Percentiles rank a stretch among this genome's conserved stretches.
phyloP scores from a whole-genome alignment of 75 land plant genomes.

The Selaginella tamariscina region DNA sequence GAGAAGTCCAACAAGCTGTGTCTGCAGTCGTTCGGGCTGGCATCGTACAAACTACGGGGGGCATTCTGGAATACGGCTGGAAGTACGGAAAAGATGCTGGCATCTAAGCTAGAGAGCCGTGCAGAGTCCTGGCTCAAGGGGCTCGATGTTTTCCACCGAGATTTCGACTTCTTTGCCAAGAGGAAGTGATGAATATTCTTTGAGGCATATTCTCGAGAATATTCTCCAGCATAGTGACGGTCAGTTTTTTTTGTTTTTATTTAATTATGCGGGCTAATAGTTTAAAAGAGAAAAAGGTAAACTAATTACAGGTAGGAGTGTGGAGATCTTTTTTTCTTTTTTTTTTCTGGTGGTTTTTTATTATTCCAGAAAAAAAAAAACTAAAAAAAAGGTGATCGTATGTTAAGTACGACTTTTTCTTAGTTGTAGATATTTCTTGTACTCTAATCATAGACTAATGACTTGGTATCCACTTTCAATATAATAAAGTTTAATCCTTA shows the following conservation, averaged over 20 bases:
- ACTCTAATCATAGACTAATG: too few relatives aligned
- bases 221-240: too few relatives aligned
- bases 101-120: constrained; percentile 36
- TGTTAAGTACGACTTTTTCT: too few relatives aligned
- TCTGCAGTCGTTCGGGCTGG: constrained; percentile 64
- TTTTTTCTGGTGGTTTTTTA: too few relatives aligned
- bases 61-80: constrained; percentile 46
- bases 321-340: too few relatives aligned
- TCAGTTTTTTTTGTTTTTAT: not conserved
- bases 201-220: too few relatives aligned
- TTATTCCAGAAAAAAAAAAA: not conserved
- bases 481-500: too few relatives aligned
- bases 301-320: too few relatives aligned
- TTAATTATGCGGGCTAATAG: not conserved
- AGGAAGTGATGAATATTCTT: not conserved
- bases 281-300: not conserved
- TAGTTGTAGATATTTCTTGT: too few relatives aligned
- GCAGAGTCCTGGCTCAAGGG: constrained; percentile 82
- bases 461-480: too few relatives aligned
- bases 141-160: constrained; percentile 61
- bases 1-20: not conserved
- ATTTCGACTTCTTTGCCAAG: constrained; percentile 54
- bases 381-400: not conserved
- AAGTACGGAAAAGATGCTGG: constrained; percentile 36
- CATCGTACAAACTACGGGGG: constrained; percentile 71